These are phyloP conservation scores for Zancudomyces culisetae DNA, from an alignment of 371 early-diverging fungal species.

Conservation along the genomic window DNA sequence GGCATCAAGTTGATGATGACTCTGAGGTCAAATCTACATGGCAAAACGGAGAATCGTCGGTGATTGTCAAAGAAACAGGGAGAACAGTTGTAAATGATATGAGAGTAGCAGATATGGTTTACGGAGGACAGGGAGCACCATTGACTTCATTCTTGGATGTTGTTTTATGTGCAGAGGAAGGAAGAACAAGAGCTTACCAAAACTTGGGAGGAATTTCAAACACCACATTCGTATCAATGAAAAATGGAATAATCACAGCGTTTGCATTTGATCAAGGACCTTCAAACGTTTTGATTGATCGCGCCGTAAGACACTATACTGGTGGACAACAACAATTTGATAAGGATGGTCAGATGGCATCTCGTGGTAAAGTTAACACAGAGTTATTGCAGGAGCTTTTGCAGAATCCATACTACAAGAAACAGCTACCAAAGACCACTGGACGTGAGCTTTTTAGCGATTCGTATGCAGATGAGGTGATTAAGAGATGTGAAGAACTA, in stretches of 20 bases:
- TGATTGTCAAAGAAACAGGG: not conserved
- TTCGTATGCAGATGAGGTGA: not conserved
- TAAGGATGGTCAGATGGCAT: not conserved
- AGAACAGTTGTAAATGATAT: slow-evolving; percentile 1
- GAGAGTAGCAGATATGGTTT: slow-evolving; percentile 1
- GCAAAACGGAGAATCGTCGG: not conserved
- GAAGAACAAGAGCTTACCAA: not conserved
- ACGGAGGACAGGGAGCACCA: not conserved
- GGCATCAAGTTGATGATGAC: not conserved
- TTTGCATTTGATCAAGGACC: slow-evolving; percentile 1
- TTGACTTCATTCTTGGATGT: slow-evolving; percentile 1
- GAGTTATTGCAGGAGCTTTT: not conserved
- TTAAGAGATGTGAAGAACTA: not conserved
- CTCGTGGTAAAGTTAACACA: not conserved
- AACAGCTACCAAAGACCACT: not conserved
- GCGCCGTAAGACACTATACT: not conserved
- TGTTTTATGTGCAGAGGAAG: not conserved
- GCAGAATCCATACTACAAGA: not conserved
- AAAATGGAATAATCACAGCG: not conserved
- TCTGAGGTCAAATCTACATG: not conserved
- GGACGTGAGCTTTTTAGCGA: not conserved
- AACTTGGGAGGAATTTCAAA: not conserved
- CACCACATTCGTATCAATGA: not conserved
- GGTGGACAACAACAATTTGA: not conserved
- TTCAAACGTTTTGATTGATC: not conserved